Evolutionary conservation across 768 basidiomycete genomes (phyloP).

Genomic region (Pilatotrama ljubarskyi): DNA sequence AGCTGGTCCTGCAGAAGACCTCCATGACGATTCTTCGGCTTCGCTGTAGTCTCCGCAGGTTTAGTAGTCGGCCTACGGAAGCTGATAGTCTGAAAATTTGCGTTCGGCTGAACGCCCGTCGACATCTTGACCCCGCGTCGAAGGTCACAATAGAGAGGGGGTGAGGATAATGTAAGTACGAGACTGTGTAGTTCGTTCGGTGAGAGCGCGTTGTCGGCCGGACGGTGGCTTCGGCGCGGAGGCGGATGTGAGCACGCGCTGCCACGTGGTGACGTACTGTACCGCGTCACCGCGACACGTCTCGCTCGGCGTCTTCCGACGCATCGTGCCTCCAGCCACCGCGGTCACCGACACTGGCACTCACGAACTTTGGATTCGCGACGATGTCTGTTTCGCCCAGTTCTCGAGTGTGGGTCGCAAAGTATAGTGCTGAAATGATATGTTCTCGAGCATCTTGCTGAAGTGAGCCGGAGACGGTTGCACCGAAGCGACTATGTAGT

Average conservation of each 20-base stretch:
- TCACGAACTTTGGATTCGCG: no score
- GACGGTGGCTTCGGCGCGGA: neutral
- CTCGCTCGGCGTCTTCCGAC: neutral
- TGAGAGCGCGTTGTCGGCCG: neutral
- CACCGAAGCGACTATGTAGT: neutral
- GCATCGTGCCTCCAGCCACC: neutral
- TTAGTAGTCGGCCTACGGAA: slow-evolving; percentile 33
- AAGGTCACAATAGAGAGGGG: no score
- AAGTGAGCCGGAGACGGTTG: neutral
- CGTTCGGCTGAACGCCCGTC: slow-evolving; percentile 19
- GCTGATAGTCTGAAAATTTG: slow-evolving; percentile 35
- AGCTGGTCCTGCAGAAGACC: slow-evolving; percentile 82
- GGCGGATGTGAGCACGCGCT: neutral
- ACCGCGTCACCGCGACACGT: slow-evolving; percentile 13
- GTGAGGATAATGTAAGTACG: no score
- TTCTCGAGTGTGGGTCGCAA: no score
- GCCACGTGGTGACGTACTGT: slow-evolving; percentile 11
- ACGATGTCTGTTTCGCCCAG: no score
- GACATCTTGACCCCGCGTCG: slow-evolving; percentile 11
- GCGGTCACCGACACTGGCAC: no score
- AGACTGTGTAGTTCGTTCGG: neutral
- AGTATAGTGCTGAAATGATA: no score
- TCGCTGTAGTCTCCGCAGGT: slow-evolving; percentile 10
- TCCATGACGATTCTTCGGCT: slow-evolving; percentile 45
- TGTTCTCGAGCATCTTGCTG: no score